These are phyloP conservation scores for Aureobasidium pullulans DNA, from an alignment of 2,329 filamentous ascomycete species.

Conservation along the genomic window DNA sequence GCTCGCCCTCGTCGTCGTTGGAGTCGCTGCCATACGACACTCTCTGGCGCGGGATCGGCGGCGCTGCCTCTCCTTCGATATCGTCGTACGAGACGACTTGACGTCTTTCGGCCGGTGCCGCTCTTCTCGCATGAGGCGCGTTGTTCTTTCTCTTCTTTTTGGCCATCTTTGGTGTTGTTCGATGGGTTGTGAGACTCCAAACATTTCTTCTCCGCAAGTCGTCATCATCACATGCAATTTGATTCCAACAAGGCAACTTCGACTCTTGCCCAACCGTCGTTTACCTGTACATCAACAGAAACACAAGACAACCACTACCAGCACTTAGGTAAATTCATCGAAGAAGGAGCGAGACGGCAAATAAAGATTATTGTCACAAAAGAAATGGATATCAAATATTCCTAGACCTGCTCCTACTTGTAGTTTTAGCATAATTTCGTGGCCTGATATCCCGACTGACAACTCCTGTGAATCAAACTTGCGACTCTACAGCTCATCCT, in stretches of 20 bases:
- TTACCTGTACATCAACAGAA: no score
- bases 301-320: no score
- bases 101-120: constrained; percentile 2
- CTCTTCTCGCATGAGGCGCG: constrained; percentile 37
- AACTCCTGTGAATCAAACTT: neutral
- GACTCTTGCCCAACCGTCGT: no score
- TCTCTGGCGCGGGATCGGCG: constrained; percentile 14
- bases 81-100: constrained; percentile 16
- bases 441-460: constrained; percentile 2
- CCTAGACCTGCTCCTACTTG: constrained; percentile 1
- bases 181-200: neutral
- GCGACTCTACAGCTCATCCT: constrained; percentile 17
- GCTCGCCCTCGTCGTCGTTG: neutral
- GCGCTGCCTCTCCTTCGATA: constrained; percentile 10
- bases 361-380: neutral
- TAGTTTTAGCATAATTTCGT: constrained; percentile 1
- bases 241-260: neutral
- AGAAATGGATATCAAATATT: constrained; percentile 11
- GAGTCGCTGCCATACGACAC: constrained; percentile 13
- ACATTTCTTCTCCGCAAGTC: neutral
- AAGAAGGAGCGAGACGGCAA: neutral
- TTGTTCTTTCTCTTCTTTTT: constrained; percentile 21
- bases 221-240: constrained; percentile 5
- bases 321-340: no score
- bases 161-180: constrained; percentile 1